Evolutionary conservation across 1,139 yeast species (phyloP).

Genomic region (Eremothecium sinecaudum): DNA sequence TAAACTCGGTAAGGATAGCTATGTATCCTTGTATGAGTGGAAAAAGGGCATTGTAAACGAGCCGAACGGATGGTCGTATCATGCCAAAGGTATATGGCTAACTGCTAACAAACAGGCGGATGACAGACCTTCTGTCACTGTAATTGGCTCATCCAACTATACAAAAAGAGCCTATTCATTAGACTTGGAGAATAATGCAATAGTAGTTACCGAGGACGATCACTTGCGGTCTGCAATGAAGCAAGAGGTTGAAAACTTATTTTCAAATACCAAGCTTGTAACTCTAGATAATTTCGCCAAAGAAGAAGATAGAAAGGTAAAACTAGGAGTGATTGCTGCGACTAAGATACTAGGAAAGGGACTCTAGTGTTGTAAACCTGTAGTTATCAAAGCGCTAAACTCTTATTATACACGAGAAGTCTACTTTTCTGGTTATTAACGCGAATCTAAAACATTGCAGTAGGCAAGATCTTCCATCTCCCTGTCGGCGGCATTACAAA

Average conservation of each 20-base stretch:
- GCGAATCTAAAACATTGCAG: no score
- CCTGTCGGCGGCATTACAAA: no score
- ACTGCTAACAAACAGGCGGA: conserved; percentile 44
- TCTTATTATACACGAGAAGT: no score
- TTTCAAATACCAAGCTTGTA: conserved; percentile 44
- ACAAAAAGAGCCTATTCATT: conserved; percentile 81
- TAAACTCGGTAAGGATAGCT: conserved; percentile 36
- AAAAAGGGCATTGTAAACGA: conserved; percentile 73
- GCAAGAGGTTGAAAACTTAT: conserved; percentile 54
- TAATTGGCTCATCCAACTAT: conserved; percentile 88
- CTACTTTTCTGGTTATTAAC: no score
- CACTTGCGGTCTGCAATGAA: conserved; percentile 49
- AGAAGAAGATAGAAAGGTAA: conserved; percentile 50
- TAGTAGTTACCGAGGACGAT: conserved; percentile 62
- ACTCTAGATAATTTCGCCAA: conserved; percentile 50
- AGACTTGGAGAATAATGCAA: conserved; percentile 82
- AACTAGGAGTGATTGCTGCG: conserved; percentile 53
- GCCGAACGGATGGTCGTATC: conserved; percentile 90
- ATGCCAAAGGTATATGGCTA: conserved; percentile 96
- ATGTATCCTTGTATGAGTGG: conserved; percentile 72
- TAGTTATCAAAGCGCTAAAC: no score
- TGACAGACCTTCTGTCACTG: conserved; percentile 56
- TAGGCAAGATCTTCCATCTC: no score
- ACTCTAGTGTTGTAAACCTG: no score
- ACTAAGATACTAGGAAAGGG: conserved; percentile 58